Percentiles rank a stretch among this genome's conserved stretches.
Evolutionary conservation across 257 asterid genomes (phyloP).

Genomic region (Solanum medicagineum): DNA sequence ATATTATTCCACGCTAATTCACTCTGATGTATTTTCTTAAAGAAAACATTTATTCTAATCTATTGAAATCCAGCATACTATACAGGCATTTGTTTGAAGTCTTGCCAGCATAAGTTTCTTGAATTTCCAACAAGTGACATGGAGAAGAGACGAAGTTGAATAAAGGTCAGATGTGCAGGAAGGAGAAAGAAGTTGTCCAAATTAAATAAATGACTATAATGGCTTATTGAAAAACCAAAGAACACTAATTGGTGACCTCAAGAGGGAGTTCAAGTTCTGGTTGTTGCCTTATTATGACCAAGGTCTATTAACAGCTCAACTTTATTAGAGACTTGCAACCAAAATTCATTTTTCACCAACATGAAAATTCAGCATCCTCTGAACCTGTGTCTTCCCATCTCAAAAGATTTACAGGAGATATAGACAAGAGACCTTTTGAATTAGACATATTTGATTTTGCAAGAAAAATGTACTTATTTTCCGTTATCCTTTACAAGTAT

Average conservation of each 20-base stretch:
- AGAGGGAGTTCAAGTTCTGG: neutral
- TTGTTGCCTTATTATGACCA: neutral
- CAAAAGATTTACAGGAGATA: neutral
- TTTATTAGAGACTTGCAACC: neutral
- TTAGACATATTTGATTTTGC: neutral
- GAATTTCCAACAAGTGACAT: neutral
- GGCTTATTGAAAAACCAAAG: neutral
- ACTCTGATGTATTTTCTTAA: neutral
- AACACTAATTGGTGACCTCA: neutral
- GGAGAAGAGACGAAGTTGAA: neutral
- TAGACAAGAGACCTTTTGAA: neutral
- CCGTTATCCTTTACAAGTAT: neutral
- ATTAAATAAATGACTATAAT: neutral
- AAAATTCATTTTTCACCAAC: neutral
- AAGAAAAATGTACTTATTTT: neutral
- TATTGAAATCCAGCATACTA: neutral
- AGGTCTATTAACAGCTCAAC: neutral
- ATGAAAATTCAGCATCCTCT: neutral
- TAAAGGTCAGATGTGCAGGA: neutral
- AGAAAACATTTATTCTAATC: neutral
- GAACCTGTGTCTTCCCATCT: neutral
- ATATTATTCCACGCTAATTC: neutral
- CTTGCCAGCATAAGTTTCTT: neutral
- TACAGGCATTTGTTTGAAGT: neutral
- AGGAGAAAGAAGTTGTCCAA: neutral